Evolutionary conservation across 257 asterid species (phyloP).

Genomic region (Solanum bulbocastanum): DNA sequence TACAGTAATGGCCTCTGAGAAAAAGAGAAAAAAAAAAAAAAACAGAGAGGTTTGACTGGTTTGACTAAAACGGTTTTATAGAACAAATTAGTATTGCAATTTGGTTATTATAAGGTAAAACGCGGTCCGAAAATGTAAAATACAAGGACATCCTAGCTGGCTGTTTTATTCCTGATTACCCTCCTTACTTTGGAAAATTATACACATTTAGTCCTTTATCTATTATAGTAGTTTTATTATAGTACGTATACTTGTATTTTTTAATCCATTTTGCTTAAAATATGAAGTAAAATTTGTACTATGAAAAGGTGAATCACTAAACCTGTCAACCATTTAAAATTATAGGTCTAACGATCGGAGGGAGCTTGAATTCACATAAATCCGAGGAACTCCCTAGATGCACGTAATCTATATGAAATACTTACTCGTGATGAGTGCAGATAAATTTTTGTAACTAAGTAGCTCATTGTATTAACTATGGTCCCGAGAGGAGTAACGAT

Average conservation of each 20-base stretch:
- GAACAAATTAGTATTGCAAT: not conserved
- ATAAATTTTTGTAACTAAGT: not conserved
- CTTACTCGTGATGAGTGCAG: not conserved
- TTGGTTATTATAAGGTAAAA: not conserved
- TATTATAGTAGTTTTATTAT: not conserved
- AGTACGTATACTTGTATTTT: not conserved
- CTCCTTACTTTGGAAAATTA: not conserved
- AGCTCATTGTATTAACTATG: not conserved
- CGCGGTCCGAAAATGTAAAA: not conserved
- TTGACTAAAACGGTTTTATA: slow-evolving; percentile 3
- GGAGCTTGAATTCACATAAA: no score
- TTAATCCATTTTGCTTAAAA: not conserved
- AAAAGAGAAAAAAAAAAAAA: not conserved
- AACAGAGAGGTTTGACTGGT: not conserved
- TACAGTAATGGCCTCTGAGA: not conserved
- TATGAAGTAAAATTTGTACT: not conserved
- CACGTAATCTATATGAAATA: not conserved
- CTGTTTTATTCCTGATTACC: not conserved
- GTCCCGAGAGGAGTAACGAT: not conserved
- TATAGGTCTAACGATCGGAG: no score
- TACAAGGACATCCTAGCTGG: not conserved
- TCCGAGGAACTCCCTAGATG: no score
- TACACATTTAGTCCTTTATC: not conserved
- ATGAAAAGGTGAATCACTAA: no score
- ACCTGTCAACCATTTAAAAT: no score